Conservation (phyloP, 2,329 filamentous ascomycete species). For the Colletotrichum sp. region DNA sequence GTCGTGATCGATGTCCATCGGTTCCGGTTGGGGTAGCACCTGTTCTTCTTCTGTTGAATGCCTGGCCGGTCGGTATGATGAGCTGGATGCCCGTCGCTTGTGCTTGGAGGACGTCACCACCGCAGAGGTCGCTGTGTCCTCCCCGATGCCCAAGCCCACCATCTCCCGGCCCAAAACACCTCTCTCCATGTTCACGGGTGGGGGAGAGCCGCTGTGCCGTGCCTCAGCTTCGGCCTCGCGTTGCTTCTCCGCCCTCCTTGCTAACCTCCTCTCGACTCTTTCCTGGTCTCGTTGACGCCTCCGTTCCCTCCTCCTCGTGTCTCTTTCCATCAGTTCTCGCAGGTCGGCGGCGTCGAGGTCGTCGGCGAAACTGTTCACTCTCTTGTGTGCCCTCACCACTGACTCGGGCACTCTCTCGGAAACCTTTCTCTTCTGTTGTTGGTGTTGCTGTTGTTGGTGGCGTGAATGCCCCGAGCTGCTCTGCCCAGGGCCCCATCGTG, state of each 20-base stretch:
- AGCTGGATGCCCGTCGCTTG: constrained; percentile 49
- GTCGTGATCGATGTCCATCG: constrained; percentile 13
- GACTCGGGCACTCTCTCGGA: constrained; percentile 61
- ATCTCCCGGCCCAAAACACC: constrained; percentile 65
- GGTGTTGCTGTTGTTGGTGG: constrained; percentile 31
- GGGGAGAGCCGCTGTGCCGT: constrained; percentile 52
- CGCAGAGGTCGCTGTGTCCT: constrained; percentile 49
- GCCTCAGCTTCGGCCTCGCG: constrained; percentile 62
- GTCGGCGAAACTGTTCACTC: constrained; percentile 77
- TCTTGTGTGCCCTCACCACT: constrained; percentile 63
- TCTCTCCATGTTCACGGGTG: constrained; percentile 62
- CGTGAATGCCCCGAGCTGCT: constrained; percentile 51
- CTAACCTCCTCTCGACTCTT: constrained; percentile 67
- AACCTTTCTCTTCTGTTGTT: constrained; percentile 54
- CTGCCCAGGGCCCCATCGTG: constrained; percentile 56
- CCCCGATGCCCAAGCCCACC: constrained; percentile 55
- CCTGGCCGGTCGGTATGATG: constrained; percentile 36
- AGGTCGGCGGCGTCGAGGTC: constrained; percentile 84
- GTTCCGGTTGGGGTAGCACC: constrained; percentile 12
- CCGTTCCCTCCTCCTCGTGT: constrained; percentile 78
- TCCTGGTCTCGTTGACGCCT: constrained; percentile 73
- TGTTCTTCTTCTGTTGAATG: constrained; percentile 20
- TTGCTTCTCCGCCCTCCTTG: constrained; percentile 71
- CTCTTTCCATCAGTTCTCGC: constrained; percentile 88
- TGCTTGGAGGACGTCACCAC: constrained; percentile 55